A percentile compares a stretch with the other conserved stretches of the same genome.
These are phyloP conservation scores for Leccinellum albellum DNA, from an alignment of 768 basidiomycete genomes.

Conservation along the genomic window DNA sequence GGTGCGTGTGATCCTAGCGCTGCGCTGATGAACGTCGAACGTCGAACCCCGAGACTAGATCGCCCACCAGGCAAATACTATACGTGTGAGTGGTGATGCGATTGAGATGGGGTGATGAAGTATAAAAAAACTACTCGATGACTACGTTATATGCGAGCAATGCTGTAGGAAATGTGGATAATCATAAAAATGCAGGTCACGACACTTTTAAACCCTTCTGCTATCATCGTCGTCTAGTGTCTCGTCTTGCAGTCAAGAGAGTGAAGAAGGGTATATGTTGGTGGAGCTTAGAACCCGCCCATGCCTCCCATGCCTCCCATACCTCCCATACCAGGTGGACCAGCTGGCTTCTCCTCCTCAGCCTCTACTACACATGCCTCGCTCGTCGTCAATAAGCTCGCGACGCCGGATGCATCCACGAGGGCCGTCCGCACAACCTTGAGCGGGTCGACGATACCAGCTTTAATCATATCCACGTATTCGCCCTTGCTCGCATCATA, in stretches of 20 bases:
- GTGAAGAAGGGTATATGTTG: neutral
- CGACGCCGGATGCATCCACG: conserved; percentile 89
- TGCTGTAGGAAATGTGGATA: conserved; percentile 2
- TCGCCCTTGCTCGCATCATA: conserved; percentile 92
- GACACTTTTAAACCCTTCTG: neutral
- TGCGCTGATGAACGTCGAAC: too few species aligned
- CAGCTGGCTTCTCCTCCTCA: conserved; percentile 69
- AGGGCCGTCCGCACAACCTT: conserved; percentile 95
- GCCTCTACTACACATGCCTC: conserved; percentile 92
- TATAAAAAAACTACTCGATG: conserved; percentile 9
- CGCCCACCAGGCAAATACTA: too few species aligned
- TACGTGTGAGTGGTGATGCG: conserved; percentile 23
- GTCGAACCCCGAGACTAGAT: too few species aligned
- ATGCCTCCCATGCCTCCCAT: conserved; percentile 50
- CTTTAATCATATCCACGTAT: conserved; percentile 91
- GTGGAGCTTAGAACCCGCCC: conserved; percentile 38
- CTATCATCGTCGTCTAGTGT: too few species aligned
- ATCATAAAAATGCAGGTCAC: conserved; percentile 11
- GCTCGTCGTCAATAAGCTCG: conserved; percentile 86
- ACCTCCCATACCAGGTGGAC: conserved; percentile 53
- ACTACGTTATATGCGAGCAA: conserved; percentile 3
- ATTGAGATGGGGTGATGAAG: conserved; percentile 8
- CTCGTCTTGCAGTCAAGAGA: neutral
- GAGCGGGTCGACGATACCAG: conserved; percentile 92
- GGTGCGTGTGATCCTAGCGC: too few species aligned